Percentiles rank a stretch among this genome's conserved stretches.
Conservation (phyloP, 805 yeast species). For the Suhomyces kilbournensis region DNA sequence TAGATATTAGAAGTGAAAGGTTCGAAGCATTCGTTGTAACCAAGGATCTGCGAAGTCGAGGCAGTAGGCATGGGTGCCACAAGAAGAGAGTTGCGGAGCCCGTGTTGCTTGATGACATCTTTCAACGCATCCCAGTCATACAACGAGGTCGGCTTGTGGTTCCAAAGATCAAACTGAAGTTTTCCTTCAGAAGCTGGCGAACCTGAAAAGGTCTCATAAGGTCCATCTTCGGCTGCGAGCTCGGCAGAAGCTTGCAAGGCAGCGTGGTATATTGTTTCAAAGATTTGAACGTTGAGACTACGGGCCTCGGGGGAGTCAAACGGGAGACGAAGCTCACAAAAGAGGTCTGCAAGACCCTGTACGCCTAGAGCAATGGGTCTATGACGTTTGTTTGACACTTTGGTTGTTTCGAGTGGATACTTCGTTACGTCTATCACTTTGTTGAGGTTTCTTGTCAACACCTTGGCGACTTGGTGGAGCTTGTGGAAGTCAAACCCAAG, state of each 20-base stretch:
- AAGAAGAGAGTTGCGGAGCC: slow-evolving; percentile 56
- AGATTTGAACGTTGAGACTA: slow-evolving; percentile 55
- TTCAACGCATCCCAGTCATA: slow-evolving; percentile 56
- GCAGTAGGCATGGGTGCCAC: slow-evolving; percentile 70
- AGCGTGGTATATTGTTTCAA: slow-evolving; percentile 61
- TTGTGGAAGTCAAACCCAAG: slow-evolving; percentile 50
- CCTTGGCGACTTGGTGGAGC: slow-evolving; percentile 53
- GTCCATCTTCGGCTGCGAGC: slow-evolving; percentile 50
- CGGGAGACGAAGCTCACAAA: slow-evolving; percentile 54
- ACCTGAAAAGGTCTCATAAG: slow-evolving; percentile 50
- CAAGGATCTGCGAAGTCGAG: slow-evolving; percentile 62
- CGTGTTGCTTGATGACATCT: slow-evolving; percentile 45
- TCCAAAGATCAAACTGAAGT: slow-evolving; percentile 58
- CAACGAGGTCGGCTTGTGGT: slow-evolving; percentile 51
- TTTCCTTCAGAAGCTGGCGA: slow-evolving; percentile 60
- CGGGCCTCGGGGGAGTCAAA: slow-evolving; percentile 58
- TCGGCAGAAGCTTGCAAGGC: slow-evolving; percentile 57
- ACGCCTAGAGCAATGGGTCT: slow-evolving; percentile 65
- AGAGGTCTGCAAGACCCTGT: slow-evolving; percentile 60
- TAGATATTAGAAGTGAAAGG: slow-evolving; percentile 62
- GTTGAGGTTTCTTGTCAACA: slow-evolving; percentile 53
- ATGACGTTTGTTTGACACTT: slow-evolving; percentile 51
- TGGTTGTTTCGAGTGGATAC: slow-evolving; percentile 57
- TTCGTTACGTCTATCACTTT: slow-evolving; percentile 54
- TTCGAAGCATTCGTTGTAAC: slow-evolving; percentile 61